phyloP scores from a whole-genome alignment of 495 filamentous ascomycete genomes.

The Tuber borchii region DNA sequence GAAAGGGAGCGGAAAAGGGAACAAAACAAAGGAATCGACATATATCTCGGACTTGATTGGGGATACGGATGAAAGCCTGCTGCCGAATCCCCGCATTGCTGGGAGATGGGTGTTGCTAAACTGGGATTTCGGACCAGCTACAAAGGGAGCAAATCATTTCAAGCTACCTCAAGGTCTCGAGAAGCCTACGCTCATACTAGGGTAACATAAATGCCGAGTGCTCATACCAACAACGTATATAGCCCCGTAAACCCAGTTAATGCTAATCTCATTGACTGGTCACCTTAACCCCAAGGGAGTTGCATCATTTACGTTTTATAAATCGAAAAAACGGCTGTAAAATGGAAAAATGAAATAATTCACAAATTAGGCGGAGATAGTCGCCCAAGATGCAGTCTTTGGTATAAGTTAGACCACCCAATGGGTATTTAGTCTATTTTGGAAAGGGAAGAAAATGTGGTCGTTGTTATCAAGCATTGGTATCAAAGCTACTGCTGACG shows the following conservation, averaged over 20 bases:
- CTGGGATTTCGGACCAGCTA: too few relatives aligned
- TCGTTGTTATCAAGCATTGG: neutral
- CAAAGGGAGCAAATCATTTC: too few relatives aligned
- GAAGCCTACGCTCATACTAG: neutral
- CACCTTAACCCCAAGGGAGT: neutral
- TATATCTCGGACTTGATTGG: too few relatives aligned
- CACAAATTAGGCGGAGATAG: neutral
- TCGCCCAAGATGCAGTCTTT: neutral
- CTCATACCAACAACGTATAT: neutral
- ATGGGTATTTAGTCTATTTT: neutral
- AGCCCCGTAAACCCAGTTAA: neutral
- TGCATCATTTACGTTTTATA: neutral
- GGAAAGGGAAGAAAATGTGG: neutral
- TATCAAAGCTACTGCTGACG: conserved; percentile 42
- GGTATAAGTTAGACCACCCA: neutral
- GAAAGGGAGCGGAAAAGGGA: too few relatives aligned
- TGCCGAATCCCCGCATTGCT: too few relatives aligned
- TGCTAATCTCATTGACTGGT: neutral
- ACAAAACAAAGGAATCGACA: too few relatives aligned
- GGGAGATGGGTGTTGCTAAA: too few relatives aligned
- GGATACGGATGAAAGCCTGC: too few relatives aligned
- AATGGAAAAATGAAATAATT: conserved; percentile 3
- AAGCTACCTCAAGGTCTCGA: neutral
- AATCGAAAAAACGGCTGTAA: neutral
- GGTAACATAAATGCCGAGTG: too few relatives aligned